Evolutionary conservation across 208 protist species (phyloP).

Genomic region (Wallacemonas sp.): DNA sequence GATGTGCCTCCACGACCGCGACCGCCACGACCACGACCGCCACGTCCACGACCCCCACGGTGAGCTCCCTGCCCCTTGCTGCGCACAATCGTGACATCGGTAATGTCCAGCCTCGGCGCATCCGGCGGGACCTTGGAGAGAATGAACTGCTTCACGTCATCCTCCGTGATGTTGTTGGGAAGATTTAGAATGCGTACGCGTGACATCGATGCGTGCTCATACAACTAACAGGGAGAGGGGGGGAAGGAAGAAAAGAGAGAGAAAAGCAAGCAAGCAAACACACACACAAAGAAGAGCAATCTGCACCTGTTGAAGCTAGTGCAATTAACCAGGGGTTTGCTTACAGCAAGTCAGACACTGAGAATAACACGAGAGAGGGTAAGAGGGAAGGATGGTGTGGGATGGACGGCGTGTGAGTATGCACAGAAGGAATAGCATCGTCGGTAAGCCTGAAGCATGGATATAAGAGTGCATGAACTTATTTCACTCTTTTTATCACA

Average conservation of each 20-base stretch:
- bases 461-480: no score
- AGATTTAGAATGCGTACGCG: slow-evolving; percentile 95
- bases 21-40: background rate
- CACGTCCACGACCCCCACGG: background rate
- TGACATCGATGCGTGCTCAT: no score
- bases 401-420: no score
- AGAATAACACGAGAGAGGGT: no score
- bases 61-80: background rate
- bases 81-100: slow-evolving; percentile 65
- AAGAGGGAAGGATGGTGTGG: no score
- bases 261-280: background rate
- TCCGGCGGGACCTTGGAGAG: slow-evolving; percentile 53
- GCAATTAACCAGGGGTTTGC: no score
- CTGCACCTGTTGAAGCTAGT: background rate
- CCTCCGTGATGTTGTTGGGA: slow-evolving; percentile 92
- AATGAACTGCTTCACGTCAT: slow-evolving; percentile 91
- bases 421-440: no score
- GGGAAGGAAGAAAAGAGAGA: slow-evolving; percentile 13
- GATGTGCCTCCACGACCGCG: background rate
- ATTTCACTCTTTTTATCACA: no score
- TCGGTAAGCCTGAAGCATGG: no score
- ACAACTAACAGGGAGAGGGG: background rate
- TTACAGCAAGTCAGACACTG: no score
- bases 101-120: slow-evolving; percentile 88
- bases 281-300: background rate